Base-by-base conservation (phyloP, 441 rosid genomes). In the Croton laevigatus region DNA sequence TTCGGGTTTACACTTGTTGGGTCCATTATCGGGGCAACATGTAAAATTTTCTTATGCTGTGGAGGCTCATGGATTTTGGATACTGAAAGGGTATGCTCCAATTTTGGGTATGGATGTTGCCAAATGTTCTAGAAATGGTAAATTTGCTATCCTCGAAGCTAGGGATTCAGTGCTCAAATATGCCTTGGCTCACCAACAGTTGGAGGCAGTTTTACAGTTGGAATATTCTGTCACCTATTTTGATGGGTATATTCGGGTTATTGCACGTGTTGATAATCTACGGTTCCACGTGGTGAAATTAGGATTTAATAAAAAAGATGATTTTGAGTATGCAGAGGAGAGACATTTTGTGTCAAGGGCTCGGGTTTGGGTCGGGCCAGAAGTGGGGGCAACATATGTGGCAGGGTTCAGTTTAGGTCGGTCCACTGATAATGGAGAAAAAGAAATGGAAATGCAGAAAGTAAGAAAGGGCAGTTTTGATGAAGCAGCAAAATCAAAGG, bases 1-100 rank as follows among this genome's bases (percentile, higher is more conserved):
- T 20, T 81, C 81, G 5, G 91, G 93, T 20, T 72, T 86, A 62
- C 85, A 79, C 6, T 66, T 82, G 4, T 40, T 89, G 37, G 77
- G 78, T 12, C 72, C 81, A 6, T 3, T 17, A 75, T 74, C 81
- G 48, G 61, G 66, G 53, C 86, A 74, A 49, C 73, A 79, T 11
- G 71, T 77, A 6, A 90, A 83, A 5, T 76, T 88, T 36, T 79
- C 94, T 1, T 91, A 89, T 61, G 89, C 93, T 27, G 80, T 74
- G 13, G 98, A 93, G 83, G 88, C 90, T 3, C 86, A 89, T 71
- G 98, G 98, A 22, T 80, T 87, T 52, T 93, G 98, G 98, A 79
- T 76, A 42, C 71, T 89, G 54, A 93, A 91, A 67, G 97, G 87
- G n/a, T 87, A 82, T 64, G 81, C 85, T 16, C 94, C 97, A 0